phyloP scores from a whole-genome alignment of 306 rosid species.

The Medicago arabica region DNA sequence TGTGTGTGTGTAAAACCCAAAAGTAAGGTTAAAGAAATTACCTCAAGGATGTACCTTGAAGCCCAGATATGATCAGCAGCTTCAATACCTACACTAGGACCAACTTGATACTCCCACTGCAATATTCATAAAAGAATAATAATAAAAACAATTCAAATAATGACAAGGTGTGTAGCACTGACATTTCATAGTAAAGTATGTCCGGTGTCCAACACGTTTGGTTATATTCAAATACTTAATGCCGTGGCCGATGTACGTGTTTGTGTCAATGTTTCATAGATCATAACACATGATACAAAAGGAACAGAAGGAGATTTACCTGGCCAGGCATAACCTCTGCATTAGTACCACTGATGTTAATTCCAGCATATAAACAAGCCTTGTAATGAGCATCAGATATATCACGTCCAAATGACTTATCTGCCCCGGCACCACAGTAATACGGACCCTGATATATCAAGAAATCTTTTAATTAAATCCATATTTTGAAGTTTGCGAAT shows the following conservation, averaged over 20 bases:
- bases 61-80: conserved; percentile 93
- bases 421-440: conserved; percentile 94
- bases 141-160: conserved; percentile 38
- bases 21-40: conserved; percentile 50
- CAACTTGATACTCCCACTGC: conserved; percentile 99
- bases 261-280: background rate
- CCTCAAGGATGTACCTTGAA: conserved; percentile 97
- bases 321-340: conserved; percentile 99
- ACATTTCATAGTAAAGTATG: background rate
- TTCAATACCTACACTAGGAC: conserved; percentile 97
- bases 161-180: conserved; percentile 9
- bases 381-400: conserved; percentile 99
- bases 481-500: conserved; percentile 6
- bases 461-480: conserved; percentile 11
- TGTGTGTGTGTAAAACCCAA: background rate
- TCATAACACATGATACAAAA: conserved; percentile 34
- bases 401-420: conserved; percentile 98
- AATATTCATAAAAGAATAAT: conserved; percentile 35
- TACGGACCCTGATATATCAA: conserved; percentile 81
- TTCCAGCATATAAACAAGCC: conserved; percentile 98
- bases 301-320: conserved; percentile 57
- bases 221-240: background rate
- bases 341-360: conserved; percentile 95
- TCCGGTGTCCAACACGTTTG: background rate
- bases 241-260: background rate